Base-by-base conservation (phyloP, 140 eudicot genomes). In the Oenanthe javanica region DNA sequence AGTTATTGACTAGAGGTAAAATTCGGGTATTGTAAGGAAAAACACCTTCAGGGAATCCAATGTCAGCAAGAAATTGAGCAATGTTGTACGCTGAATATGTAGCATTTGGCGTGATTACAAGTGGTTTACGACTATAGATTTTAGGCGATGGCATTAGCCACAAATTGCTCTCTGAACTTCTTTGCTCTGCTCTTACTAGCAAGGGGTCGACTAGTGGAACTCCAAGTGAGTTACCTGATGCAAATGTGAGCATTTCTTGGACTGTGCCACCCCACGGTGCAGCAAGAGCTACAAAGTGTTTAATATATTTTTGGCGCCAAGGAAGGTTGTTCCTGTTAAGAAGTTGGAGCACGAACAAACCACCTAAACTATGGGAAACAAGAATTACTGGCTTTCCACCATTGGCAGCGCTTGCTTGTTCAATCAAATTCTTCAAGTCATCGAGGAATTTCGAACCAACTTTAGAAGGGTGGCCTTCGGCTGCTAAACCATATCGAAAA, bases 191-290 rank as follows among this genome's bases (percentile, higher is more conserved):
- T 81, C 98, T 84, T 7, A 94, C 97, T 2, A 92, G 87, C 81
- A 94, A 78, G 21, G 97, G 98, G 23, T 92, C 82, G 6, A 90
- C 97, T 6, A 94, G 49, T 16, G 98, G 98, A 12, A 94, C 94
- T 0, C 96, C 97, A 3, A 94, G 55, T 10, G 98, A 74, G 48
- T 87, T 84, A 31, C 98, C 98, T 0, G 98, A 94, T 6, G 97
- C 98, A 80, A 94, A 94, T 55, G 95, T 90, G 73, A 87, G 84
- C 96, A 94, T 77, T 87, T 86, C 90, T 59, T 87, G 89, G 49
- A 92, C 97, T 0, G 97, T 85, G 59, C 97, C 98, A 36, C 92
- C 96, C 97, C 98, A 94, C 0, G 97, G 98, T 0, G 95, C 86
- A 9, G 98, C 87, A 25, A 94, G 42, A 10, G 98, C 90, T 0